Evolutionary conservation across 2,329 filamentous ascomycete genomes (phyloP).

Genomic region (Penicillium sp.): DNA sequence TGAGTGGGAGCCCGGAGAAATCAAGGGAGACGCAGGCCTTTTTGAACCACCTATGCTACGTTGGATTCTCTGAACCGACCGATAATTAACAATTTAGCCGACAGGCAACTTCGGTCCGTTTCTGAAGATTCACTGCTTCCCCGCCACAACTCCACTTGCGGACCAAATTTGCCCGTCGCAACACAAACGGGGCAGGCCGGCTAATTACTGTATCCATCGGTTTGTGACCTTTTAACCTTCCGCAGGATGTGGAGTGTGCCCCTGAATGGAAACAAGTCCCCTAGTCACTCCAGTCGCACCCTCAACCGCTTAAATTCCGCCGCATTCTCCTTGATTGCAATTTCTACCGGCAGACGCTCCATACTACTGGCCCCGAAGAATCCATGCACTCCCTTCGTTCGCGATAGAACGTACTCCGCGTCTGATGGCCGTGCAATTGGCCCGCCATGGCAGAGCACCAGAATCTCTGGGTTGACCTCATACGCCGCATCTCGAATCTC

Average conservation of each 20-base stretch:
- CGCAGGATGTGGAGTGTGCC: background rate
- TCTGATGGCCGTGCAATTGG: conserved; percentile 67
- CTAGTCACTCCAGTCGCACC: conserved; percentile 18
- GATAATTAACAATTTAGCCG: conserved; percentile 18
- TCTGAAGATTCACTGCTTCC: background rate
- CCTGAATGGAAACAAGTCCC: background rate
- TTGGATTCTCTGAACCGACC: conserved; percentile 7
- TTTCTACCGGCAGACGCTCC: conserved; percentile 69
- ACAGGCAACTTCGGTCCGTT: conserved; percentile 9
- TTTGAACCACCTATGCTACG: background rate
- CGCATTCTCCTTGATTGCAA: conserved; percentile 63
- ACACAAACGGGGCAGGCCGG: conserved; percentile 15
- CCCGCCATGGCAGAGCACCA: conserved; percentile 71
- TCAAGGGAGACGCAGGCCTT: conserved; percentile 14
- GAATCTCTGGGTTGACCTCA: conserved; percentile 58
- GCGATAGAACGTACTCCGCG: conserved; percentile 62
- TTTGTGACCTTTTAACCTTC: background rate
- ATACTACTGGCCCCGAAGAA: conserved; percentile 72
- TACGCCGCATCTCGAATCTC: conserved; percentile 64
- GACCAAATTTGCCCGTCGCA: conserved; percentile 32
- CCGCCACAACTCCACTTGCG: conserved; percentile 18
- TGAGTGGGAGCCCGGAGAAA: background rate
- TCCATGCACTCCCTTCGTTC: conserved; percentile 66
- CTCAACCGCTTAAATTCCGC: conserved; percentile 54
- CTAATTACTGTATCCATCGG: conserved; percentile 5